These are phyloP conservation scores for Euphorbia corollata DNA, from an alignment of 441 rosid genomes.

Conservation along the genomic window DNA sequence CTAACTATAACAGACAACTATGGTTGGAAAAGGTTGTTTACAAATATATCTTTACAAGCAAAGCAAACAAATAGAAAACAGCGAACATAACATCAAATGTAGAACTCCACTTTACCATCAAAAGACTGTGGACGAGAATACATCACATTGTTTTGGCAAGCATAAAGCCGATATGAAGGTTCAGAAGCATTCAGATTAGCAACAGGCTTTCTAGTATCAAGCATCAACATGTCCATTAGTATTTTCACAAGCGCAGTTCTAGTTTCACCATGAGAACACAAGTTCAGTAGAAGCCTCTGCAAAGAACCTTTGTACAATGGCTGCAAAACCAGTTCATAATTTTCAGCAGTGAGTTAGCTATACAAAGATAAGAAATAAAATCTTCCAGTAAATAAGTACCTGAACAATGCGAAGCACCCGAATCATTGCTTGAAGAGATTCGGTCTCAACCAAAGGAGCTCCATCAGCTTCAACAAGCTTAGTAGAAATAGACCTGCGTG, in stretches of 20 bases:
- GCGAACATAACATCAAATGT: constrained; percentile 10
- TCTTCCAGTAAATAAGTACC: constrained; percentile 37
- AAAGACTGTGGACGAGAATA: constrained; percentile 92
- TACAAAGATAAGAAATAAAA: constrained; percentile 5
- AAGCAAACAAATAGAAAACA: not conserved
- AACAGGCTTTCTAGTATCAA: constrained; percentile 55
- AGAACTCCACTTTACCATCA: constrained; percentile 50
- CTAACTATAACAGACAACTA: not conserved
- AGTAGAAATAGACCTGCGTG: constrained; percentile 59
- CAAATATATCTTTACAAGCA: not conserved
- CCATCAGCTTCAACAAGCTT: constrained; percentile 91
- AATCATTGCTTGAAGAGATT: constrained; percentile 80
- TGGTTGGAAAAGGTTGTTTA: not conserved
- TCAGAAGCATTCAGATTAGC: constrained; percentile 43
- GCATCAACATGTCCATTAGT: constrained; percentile 87
- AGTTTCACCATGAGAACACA: constrained; percentile 87
- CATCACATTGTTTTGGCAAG: constrained; percentile 85
- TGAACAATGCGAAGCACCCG: constrained; percentile 90
- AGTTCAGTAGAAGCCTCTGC: constrained; percentile 89
- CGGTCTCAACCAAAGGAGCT: constrained; percentile 72
- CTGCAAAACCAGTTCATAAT: constrained; percentile 33
- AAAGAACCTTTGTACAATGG: constrained; percentile 90
- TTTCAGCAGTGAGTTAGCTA: constrained; percentile 15
- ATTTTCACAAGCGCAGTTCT: constrained; percentile 70
- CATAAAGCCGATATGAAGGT: constrained; percentile 81